Base-by-base conservation (phyloP, 805 yeast species). In the Pichia exigua region DNA sequence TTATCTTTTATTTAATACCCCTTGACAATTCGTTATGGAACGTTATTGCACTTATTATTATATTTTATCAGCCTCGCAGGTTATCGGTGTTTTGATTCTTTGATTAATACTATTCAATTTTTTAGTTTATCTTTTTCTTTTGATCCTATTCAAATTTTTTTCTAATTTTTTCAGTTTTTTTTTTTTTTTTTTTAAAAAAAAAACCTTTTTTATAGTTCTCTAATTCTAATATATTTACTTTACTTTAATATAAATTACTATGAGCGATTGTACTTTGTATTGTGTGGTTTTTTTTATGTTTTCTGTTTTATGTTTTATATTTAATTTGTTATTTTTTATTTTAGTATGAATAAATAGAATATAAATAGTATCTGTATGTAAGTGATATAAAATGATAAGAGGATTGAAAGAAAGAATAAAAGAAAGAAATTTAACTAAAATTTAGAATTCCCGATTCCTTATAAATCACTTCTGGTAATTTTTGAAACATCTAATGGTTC, bases 381-480 rank as follows among this genome's bases (percentile, higher is more conserved):
- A 20, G n/a, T 12, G 18, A 20, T 12, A 12, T 30, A 45, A n/a
- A 38, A 18, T 22, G 26, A 22, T 2, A 5, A 22, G 21, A 11
- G 7, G 15, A 9, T 15, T 21, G 18, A 5, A 30, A 13, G 17
- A 24, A 17, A 11, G 20, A 12, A 39, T 18, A 39, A 8, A 21
- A 10, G 13, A 21, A 30, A 17, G 30, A 44, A 24, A 13, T 17
- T 15, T 35, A 15, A 35, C n/a, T 6, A 24, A 24, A 24, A 24
- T 24, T 24, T 4, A 24, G 26, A 24, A 24, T 39, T 18, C 17
- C 10, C 4, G 4, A 8, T 7, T 20, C 4, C 20, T 20, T 54
- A 85, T 66, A 87, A 75, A 65, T 86, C 95, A 48, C 81, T 67
- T 68, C 94, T 81, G 45, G 94, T 87, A 62, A 83, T 75, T 55